Percentiles rank a stretch among this genome's conserved stretches.
These are phyloP conservation scores for Laguncularia racemosa DNA, from an alignment of 345 rosid species.

Conservation along the genomic window DNA sequence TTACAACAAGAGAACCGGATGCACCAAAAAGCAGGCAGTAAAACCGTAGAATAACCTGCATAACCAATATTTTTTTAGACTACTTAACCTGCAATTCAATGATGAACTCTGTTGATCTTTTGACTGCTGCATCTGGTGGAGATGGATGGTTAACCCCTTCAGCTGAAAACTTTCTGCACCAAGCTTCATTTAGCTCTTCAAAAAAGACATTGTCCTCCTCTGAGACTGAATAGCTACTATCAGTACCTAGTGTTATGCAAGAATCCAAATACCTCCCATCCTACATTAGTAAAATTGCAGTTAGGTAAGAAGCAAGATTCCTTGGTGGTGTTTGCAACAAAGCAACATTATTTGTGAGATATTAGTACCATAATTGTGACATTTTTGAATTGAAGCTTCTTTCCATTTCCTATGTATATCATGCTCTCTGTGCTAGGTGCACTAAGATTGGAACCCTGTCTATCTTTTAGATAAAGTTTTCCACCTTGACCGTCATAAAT, in stretches of 20 bases:
- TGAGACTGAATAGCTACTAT: conserved; percentile 68
- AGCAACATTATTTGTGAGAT: not conserved
- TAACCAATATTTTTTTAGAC: too few species aligned
- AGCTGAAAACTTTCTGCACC: conserved; percentile 22
- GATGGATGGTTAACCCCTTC: conserved; percentile 26
- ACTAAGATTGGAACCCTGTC: conserved; percentile 50
- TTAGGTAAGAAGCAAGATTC: not conserved
- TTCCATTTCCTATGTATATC: conserved; percentile 72
- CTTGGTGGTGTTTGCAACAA: not conserved
- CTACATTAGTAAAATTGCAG: conserved; percentile 30
- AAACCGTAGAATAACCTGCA: too few species aligned
- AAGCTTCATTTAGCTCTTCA: conserved; percentile 44
- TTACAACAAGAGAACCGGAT: too few species aligned
- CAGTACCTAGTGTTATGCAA: conserved; percentile 69
- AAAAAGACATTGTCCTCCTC: conserved; percentile 58
- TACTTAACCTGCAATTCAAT: conserved; percentile 73
- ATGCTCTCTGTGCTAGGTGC: conserved; percentile 65
- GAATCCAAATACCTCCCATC: conserved; percentile 87
- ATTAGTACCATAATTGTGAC: conserved; percentile 61
- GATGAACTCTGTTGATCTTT: conserved; percentile 50
- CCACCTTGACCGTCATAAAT: conserved; percentile 94
- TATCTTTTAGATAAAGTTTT: conserved; percentile 58
- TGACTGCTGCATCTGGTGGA: conserved; percentile 34
- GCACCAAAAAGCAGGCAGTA: too few species aligned
- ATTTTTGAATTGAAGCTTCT: conserved; percentile 76